Base-by-base conservation (phyloP, 805 yeast genomes). In the Ogataea henricii region DNA sequence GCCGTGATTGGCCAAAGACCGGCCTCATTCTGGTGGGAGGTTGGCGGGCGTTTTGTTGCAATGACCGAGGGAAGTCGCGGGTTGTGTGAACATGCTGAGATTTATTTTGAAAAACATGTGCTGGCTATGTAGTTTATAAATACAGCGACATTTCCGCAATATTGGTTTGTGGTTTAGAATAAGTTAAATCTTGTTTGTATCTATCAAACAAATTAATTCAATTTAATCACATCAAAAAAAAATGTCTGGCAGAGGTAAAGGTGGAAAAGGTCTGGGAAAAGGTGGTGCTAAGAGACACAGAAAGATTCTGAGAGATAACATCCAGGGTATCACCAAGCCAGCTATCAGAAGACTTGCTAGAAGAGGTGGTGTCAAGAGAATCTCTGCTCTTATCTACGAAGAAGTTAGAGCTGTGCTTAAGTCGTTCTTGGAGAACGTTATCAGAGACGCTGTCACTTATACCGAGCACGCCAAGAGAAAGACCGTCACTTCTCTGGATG, bases 341-440 rank as follows among this genome's bases (percentile, higher is more conserved):
- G 99, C 99, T 70, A 92, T 92, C 71, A 90, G 99, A 83, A 92
- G 99, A 89, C 86, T 92, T 68, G 99, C 99, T 46, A 92, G 99
- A 86, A 90, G 99, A 89, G 99, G 99, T 81, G 99, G 99, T 91
- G 99, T 92, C 71, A 92, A 92, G 87, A 96, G 99, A 88, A 92
- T 92, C 69, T 92, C 98, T 56, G 98, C 96, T 73, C 81, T 91
- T 72, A 92, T 92, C 74, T 92, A 92, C 82, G 99, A 92, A 79
- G 97, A 92, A 81, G 96, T 94, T 69, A 90, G 99, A 82, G 91
- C 87, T 64, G 97, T 94, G 62, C 81, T 92, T 62, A 91, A 91
- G 80, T 81, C 96, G 48, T 92, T 92, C 87, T 83, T 92, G 72
- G 97, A 89, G 78, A 85, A 88, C 70, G 97, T 94, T 63, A 92